phyloP scores from a whole-genome alignment of 140 eudicot genomes.

The Oenanthe javanica region DNA sequence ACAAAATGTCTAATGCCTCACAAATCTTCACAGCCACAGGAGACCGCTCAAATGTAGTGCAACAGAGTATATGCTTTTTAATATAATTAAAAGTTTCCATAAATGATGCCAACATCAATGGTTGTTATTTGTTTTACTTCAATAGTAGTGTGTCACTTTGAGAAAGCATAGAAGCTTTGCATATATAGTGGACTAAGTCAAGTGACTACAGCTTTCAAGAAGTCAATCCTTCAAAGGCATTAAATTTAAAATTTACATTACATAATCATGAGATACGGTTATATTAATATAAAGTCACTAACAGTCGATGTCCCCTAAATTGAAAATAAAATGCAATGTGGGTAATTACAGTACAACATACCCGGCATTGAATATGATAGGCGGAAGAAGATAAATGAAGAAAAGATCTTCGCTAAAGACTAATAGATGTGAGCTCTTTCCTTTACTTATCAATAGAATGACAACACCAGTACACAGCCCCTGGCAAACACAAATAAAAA shows the following conservation, averaged over 20 bases:
- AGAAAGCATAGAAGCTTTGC: background rate
- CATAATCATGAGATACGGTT: background rate
- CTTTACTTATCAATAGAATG: conserved; percentile 35
- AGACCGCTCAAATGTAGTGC: background rate
- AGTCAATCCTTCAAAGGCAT: background rate
- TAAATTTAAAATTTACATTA: background rate
- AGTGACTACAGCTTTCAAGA: background rate
- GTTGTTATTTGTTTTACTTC: background rate
- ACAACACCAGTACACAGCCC: conserved; percentile 43
- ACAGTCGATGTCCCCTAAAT: background rate
- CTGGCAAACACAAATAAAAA: conserved; percentile 17
- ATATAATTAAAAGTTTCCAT: background rate
- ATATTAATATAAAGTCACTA: background rate
- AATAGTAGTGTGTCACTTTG: background rate
- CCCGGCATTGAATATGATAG: conserved; percentile 87
- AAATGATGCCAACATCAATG: background rate
- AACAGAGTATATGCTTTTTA: background rate
- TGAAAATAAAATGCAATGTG: background rate
- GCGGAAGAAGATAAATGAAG: conserved; percentile 84
- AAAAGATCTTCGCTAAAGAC: conserved; percentile 75
- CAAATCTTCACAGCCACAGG: background rate
- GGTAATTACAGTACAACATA: conserved; percentile 18
- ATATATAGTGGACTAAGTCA: background rate
- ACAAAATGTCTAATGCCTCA: background rate
- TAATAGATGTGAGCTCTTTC: conserved; percentile 45